Evolutionary conservation across 140 eudicot genomes (phyloP).

Genomic region (Anethum foeniculum): DNA sequence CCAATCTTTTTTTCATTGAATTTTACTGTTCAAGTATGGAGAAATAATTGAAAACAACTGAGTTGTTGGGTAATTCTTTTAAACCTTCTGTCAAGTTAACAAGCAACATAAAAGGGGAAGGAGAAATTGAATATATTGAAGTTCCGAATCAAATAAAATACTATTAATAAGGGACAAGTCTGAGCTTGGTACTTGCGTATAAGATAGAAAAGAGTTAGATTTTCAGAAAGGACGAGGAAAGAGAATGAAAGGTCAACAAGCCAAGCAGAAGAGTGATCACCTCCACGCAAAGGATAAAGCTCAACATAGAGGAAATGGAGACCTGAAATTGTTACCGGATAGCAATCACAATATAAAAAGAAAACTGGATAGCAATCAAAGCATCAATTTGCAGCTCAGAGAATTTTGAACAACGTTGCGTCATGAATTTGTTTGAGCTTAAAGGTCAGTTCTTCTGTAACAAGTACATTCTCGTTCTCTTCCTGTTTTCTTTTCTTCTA

Average conservation of each 20-base stretch:
- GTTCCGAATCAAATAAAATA: constrained; percentile 20
- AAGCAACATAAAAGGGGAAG: constrained; percentile 34
- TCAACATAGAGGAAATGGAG: constrained; percentile 42
- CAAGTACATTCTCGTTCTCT: constrained; percentile 12
- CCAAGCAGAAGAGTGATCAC: constrained; percentile 42
- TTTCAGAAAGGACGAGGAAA: constrained; percentile 19
- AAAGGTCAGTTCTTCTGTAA: constrained; percentile 35
- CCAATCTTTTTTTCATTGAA: background rate
- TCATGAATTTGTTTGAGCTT: constrained; percentile 12
- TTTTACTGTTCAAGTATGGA: background rate
- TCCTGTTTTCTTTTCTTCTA: constrained; percentile 9
- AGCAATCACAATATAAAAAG: background rate
- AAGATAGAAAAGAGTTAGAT: constrained; percentile 38
- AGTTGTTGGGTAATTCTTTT: background rate
- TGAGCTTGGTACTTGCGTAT: constrained; percentile 34
- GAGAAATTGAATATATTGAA: constrained; percentile 13
- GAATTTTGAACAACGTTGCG: constrained; percentile 12
- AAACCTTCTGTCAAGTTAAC: constrained; percentile 25
- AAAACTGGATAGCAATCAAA: background rate
- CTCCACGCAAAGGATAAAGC: constrained; percentile 40
- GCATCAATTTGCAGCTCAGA: background rate
- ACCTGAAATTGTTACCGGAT: background rate
- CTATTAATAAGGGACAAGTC: constrained; percentile 17
- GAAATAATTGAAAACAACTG: background rate
- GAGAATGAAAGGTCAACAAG: constrained; percentile 36